These are phyloP conservation scores for Bisporella sp. DNA, from an alignment of 2,329 filamentous ascomycete genomes.

Conservation along the genomic window DNA sequence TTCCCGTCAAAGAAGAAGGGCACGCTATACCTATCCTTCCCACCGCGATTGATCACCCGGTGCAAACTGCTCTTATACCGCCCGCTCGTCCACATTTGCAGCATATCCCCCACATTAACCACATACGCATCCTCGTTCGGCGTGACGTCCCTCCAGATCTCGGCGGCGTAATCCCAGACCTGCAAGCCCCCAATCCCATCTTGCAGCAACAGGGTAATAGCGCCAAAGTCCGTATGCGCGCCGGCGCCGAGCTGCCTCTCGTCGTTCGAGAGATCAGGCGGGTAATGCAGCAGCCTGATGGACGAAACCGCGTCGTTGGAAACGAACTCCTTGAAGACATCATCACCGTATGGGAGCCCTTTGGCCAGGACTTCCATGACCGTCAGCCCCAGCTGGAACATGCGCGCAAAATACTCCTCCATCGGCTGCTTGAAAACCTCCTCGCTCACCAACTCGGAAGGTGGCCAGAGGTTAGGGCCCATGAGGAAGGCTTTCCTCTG, in stretches of 20 bases:
- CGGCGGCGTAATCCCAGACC: slow-evolving; percentile 37
- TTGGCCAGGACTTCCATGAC: slow-evolving; percentile 36
- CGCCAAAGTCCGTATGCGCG: slow-evolving; percentile 47
- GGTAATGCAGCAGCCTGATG: slow-evolving; percentile 43
- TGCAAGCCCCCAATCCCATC: slow-evolving; percentile 42
- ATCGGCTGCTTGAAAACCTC: slow-evolving; percentile 31
- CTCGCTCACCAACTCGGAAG: slow-evolving; percentile 22
- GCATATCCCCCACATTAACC: slow-evolving; percentile 43
- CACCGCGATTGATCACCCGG: slow-evolving; percentile 44
- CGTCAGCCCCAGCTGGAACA: slow-evolving; percentile 29
- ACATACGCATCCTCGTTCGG: slow-evolving; percentile 39
- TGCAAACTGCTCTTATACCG: slow-evolving; percentile 45
- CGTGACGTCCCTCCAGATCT: slow-evolving; percentile 35
- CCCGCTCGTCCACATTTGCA: slow-evolving; percentile 41
- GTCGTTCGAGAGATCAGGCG: slow-evolving; percentile 30
- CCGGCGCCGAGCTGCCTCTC: slow-evolving; percentile 24
- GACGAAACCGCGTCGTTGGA: slow-evolving; percentile 33
- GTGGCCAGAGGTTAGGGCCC: slow-evolving; percentile 38
- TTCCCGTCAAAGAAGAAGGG: slow-evolving; percentile 50
- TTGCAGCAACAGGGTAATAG: slow-evolving; percentile 46
- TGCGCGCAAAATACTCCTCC: slow-evolving; percentile 35
- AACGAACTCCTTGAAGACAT: slow-evolving; percentile 37
- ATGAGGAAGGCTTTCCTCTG: slow-evolving; percentile 28
- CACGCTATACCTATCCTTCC: slow-evolving; percentile 43
- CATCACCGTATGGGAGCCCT: slow-evolving; percentile 35